Base-by-base conservation (phyloP, 2,329 filamentous ascomycete genomes). In the Pseudogymnoascus sp. region DNA sequence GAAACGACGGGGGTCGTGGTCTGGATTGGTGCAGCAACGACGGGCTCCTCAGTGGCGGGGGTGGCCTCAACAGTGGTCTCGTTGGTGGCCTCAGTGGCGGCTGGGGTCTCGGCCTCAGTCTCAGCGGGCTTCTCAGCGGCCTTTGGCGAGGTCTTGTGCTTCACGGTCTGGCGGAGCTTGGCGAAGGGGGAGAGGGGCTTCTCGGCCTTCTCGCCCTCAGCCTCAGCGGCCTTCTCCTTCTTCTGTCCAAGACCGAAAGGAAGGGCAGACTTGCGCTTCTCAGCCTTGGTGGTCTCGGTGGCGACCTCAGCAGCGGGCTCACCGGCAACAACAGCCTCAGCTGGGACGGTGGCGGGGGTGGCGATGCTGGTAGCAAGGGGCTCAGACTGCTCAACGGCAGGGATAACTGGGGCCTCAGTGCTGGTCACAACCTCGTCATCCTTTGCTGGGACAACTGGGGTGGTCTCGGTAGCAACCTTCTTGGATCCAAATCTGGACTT, bases 221-320 rank as follows among this genome's bases (percentile, higher is more conserved):
- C 72, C 68, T 84, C 81, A 26, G 67, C 63, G n/a, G 66, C 61
- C 67, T 72, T 72, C 74, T 83, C 83, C 81, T 88, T 88, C 78
- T 85, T 82, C 76, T 82, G 83, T 73, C 85, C 79, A 69, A 75
- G 81, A 68, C 85, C 84, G 72, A 88, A 89, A 65, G 72, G 72
- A 26, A 74, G 67, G 74, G 88, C 82, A 68, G 84, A 87, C 68
- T 78, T 78, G 69, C 87, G 84, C 83, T 89, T 89, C 69, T 75
- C 75, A 29, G 70, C 62, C 73, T 78, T 79, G 63, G 70, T 79
- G 62, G 70, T 73, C 68, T 77, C 77, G 39, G 62, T 3, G 26
- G 58, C 60, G 65, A 76, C 70, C 39, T 71, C 69, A 59, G 66
- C 64, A 23, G 74, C 75, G 68, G 72, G 71, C 59, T 77, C 76